Percentiles rank a stretch among this genome's conserved stretches.
These are phyloP conservation scores for Eucalyptus regnans DNA, from an alignment of 345 rosid species.

Conservation along the genomic window DNA sequence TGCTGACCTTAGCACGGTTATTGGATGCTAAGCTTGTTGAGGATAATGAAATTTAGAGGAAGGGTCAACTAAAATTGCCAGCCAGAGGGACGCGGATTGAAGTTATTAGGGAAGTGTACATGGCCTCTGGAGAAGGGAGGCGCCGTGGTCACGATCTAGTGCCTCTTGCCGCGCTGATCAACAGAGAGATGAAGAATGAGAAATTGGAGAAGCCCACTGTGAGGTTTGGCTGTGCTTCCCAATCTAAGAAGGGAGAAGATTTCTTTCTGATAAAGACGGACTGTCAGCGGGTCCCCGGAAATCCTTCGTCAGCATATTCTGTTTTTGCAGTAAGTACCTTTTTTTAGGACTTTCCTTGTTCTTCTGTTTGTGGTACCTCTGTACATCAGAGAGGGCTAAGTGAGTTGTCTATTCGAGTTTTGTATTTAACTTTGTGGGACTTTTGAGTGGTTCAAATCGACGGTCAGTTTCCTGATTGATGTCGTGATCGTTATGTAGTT, in stretches of 20 bases:
- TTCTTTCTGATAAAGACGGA: conserved; percentile 60
- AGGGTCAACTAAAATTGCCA: not conserved
- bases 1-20: not conserved
- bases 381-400: not conserved
- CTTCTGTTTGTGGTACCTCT: not conserved
- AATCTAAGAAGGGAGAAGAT: conserved; percentile 88
- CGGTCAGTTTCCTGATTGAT: not conserved
- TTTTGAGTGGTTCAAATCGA: not conserved
- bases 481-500: not conserved
- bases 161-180: conserved; percentile 72
- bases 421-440: not conserved
- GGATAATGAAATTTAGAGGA: not conserved
- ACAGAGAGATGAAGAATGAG: conserved; percentile 54
- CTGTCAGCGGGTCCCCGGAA: conserved; percentile 54
- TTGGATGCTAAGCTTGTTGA: not conserved
- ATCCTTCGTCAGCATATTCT: conserved; percentile 51
- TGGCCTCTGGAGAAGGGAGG: conserved; percentile 65
- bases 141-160: conserved; percentile 40
- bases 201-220: conserved; percentile 78
- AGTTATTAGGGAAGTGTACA: conserved; percentile 1
- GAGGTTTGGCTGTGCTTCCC: conserved; percentile 62
- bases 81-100: not conserved
- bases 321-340: conserved; percentile 71
- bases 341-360: not conserved
- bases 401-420: not conserved